Conservation (phyloP, 352 stramenopile species). For the Chrysophaeum taylorii region DNA sequence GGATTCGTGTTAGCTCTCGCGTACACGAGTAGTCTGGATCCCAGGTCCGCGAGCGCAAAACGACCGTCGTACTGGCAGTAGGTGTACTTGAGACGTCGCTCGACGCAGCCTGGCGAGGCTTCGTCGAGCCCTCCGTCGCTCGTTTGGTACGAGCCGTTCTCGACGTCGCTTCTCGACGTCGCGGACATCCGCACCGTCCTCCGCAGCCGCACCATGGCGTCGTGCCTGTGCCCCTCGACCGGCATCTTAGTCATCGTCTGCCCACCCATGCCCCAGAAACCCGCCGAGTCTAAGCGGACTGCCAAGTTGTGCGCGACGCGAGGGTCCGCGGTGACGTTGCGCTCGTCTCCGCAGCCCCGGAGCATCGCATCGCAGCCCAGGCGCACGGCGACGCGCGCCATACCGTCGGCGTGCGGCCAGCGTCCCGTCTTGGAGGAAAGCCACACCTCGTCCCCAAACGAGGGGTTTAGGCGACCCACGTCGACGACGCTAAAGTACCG, state of each 20-base stretch:
- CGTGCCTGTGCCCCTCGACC: no score
- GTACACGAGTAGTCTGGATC: background rate
- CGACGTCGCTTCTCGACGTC: no score
- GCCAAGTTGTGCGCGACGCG: background rate
- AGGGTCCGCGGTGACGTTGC: background rate
- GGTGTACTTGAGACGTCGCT: background rate
- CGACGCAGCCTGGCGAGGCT: background rate
- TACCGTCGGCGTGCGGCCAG: background rate
- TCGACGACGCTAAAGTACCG: background rate
- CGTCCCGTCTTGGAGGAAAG: background rate
- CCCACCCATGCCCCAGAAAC: background rate
- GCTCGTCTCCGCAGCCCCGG: background rate
- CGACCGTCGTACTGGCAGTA: constrained; percentile 9
- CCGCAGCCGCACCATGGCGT: no score
- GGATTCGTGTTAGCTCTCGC: constrained; percentile 7
- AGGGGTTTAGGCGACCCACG: background rate
- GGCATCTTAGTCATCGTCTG: no score
- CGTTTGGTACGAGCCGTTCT: no score
- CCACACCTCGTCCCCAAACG: background rate
- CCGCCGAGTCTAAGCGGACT: background rate
- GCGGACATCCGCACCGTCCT: no score
- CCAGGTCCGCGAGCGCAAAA: background rate
- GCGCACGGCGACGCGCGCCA: background rate
- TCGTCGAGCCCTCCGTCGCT: no score
- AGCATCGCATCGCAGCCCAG: background rate